These are phyloP conservation scores for Phytophthora fragariaefolia DNA, from an alignment of 352 stramenopile species.

Conservation along the genomic window DNA sequence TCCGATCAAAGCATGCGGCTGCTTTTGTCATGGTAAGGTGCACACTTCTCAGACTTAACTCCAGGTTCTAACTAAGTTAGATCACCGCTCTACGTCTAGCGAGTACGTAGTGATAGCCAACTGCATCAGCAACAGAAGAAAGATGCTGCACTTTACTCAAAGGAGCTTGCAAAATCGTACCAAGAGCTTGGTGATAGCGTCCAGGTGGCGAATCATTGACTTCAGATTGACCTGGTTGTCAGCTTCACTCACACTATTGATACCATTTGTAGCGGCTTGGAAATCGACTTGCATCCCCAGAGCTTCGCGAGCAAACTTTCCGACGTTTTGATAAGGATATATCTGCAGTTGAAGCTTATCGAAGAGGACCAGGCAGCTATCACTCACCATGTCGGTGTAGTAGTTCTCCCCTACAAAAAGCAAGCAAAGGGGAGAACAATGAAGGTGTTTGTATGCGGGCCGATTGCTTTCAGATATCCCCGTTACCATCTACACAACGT, in stretches of 20 bases:
- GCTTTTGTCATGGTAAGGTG: slow-evolving; percentile 40
- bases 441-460: background rate
- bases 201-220: slow-evolving; percentile 27
- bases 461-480: slow-evolving; percentile 13
- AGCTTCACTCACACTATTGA: too few relatives aligned
- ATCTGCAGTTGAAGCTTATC: slow-evolving; percentile 39
- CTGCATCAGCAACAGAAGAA: slow-evolving; percentile 36
- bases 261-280: slow-evolving; percentile 46
- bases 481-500: background rate
- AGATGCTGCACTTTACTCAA: slow-evolving; percentile 44
- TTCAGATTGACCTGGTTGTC: too few relatives aligned
- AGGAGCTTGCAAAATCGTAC: slow-evolving; percentile 65
- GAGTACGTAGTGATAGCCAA: slow-evolving; percentile 47
- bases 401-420: slow-evolving; percentile 2
- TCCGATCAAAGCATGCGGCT: slow-evolving; percentile 42
- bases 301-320: slow-evolving; percentile 35
- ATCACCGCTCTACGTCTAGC: slow-evolving; percentile 17
- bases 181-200: slow-evolving; percentile 43
- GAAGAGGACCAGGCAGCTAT: slow-evolving; percentile 32
- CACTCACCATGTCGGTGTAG: background rate
- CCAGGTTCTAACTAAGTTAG: background rate
- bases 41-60: background rate
- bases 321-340: slow-evolving; percentile 41
- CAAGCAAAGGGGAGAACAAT: slow-evolving; percentile 1
- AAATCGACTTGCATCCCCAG: slow-evolving; percentile 41